Conservation (phyloP, 495 filamentous ascomycete species). For the Ramalina peruviana region DNA sequence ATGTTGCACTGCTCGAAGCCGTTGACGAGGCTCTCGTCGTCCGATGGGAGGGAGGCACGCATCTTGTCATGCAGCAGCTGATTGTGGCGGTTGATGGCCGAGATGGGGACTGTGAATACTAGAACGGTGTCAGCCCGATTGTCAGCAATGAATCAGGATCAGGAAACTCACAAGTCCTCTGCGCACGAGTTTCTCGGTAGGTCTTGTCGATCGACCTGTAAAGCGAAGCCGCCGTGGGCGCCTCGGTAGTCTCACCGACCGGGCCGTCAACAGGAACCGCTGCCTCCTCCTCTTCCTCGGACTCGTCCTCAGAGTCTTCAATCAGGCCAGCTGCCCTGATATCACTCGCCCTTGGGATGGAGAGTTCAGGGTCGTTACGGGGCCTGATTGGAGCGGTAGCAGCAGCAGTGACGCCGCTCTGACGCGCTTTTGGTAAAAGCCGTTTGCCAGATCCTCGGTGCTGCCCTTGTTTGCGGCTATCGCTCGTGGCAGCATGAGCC, state of each 20-base stretch:
- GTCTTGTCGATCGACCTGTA: neutral
- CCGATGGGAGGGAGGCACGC: neutral
- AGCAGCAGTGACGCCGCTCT: no score
- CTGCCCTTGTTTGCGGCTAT: no score
- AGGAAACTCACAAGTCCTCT: neutral
- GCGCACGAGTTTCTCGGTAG: neutral
- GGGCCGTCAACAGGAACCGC: neutral
- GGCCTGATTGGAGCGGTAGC: no score
- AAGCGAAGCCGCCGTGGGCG: neutral
- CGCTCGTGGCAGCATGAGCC: no score
- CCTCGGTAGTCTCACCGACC: neutral
- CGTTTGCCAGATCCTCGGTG: no score
- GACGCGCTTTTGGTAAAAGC: no score
- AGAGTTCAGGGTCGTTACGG: no score
- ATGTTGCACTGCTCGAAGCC: neutral
- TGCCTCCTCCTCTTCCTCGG: neutral
- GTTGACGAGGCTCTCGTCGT: neutral
- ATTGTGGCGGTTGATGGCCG: neutral
- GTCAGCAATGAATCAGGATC: neutral
- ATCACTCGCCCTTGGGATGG: no score
- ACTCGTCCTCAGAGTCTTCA: neutral
- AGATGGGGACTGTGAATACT: neutral
- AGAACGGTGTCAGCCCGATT: neutral
- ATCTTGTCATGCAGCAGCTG: neutral
- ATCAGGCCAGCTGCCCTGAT: no score